phyloP scores from a whole-genome alignment of 192 early-diverging fungal genomes.

The Mortierella claussenii region DNA sequence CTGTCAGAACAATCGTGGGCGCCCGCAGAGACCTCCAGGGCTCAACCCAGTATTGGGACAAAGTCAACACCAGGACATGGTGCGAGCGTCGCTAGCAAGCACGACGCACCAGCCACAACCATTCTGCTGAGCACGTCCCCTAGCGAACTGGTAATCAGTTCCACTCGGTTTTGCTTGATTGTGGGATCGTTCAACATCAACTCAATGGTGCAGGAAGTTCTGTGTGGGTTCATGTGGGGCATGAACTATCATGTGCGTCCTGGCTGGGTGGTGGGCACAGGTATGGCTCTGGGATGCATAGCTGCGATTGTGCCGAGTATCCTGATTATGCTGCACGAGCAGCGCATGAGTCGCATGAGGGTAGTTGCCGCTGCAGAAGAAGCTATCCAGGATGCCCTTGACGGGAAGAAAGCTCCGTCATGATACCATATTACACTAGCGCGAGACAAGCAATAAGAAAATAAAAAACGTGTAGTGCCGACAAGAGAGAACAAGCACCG shows the following conservation, averaged over 20 bases:
- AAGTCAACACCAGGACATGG: too few relatives aligned
- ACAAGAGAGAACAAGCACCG: too few relatives aligned
- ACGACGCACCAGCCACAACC: background rate
- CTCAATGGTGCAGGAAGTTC: constrained; percentile 42
- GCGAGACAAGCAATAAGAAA: background rate
- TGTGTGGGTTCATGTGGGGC: constrained; percentile 53
- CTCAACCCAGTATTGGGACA: too few relatives aligned
- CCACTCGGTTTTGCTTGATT: constrained; percentile 27
- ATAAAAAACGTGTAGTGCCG: too few relatives aligned
- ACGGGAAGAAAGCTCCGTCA: constrained; percentile 15
- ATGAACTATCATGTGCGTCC: constrained; percentile 50
- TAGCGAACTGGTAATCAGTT: constrained; percentile 1
- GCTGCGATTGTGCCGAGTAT: constrained; percentile 47
- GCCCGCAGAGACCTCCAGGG: background rate
- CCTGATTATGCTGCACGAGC: constrained; percentile 46
- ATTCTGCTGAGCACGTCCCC: constrained; percentile 16
- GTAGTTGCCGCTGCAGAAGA: constrained; percentile 34
- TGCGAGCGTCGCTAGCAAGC: too few relatives aligned
- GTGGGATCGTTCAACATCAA: constrained; percentile 47
- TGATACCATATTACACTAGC: too few relatives aligned
- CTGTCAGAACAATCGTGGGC: background rate
- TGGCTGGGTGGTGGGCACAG: constrained; percentile 38
- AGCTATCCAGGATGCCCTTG: constrained; percentile 34
- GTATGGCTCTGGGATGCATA: constrained; percentile 48
- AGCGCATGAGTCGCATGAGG: constrained; percentile 16